phyloP scores from a whole-genome alignment of 2,329 filamentous ascomycete genomes.

The Hymenoscyphus infarciens region DNA sequence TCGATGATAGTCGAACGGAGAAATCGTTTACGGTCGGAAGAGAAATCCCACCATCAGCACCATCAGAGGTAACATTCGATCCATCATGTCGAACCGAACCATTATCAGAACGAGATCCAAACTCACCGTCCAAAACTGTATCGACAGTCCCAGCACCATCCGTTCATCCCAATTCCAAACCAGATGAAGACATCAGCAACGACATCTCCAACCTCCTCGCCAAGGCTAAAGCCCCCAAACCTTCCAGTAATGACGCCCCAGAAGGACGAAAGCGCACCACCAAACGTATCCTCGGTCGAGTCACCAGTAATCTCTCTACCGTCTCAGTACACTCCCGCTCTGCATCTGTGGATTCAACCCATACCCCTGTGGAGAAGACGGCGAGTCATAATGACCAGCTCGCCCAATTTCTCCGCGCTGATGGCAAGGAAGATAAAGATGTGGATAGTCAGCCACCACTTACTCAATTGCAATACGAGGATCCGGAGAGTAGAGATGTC shows the following conservation, averaged over 20 bases:
- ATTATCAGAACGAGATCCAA: conserved; percentile 34
- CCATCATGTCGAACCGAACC: conserved; percentile 22
- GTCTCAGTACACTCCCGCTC: conserved; percentile 40
- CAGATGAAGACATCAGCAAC: conserved; percentile 27
- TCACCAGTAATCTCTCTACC: conserved; percentile 54
- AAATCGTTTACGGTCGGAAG: conserved; percentile 8
- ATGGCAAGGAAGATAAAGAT: conserved; percentile 15
- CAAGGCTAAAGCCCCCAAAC: conserved; percentile 28
- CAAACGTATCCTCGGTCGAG: conserved; percentile 50
- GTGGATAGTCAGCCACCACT: conserved; percentile 25
- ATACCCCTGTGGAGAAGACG: conserved; percentile 30
- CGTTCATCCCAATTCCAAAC: conserved; percentile 17
- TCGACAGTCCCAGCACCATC: conserved; percentile 25
- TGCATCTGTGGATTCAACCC: conserved; percentile 40
- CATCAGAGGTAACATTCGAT: conserved; percentile 14
- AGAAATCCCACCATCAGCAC: conserved; percentile 15
- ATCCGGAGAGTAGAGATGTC: conserved; percentile 32
- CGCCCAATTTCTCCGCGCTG: conserved; percentile 22
- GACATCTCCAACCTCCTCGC: conserved; percentile 33
- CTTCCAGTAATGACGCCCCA: conserved; percentile 15
- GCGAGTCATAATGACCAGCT: conserved; percentile 24
- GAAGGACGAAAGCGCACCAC: conserved; percentile 32
- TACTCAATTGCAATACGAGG: conserved; percentile 34
- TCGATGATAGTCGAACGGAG: conserved; percentile 15
- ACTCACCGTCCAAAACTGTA: conserved; percentile 29